A percentile compares a stretch with the other conserved stretches of the same genome.
Conservation (phyloP, 2,329 filamentous ascomycete species). For the Fragosphaeria purpurea region DNA sequence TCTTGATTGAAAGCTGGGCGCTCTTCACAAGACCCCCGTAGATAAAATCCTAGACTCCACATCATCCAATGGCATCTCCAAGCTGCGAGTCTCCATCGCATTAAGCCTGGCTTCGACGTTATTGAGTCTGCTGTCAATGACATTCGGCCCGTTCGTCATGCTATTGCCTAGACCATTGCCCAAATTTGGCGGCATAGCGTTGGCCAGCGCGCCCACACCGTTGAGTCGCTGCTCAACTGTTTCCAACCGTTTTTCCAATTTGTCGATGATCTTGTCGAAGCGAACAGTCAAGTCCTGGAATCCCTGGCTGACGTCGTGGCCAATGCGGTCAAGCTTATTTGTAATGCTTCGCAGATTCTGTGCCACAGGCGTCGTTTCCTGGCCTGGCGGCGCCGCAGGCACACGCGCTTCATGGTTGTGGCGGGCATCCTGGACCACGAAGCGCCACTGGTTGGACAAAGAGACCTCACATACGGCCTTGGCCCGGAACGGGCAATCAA, state of each 20-base stretch:
- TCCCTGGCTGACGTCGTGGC: conserved; percentile 45
- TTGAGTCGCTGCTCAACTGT: conserved; percentile 33
- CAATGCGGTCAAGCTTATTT: conserved; percentile 50
- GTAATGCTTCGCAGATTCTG: conserved; percentile 48
- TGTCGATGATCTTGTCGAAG: conserved; percentile 38
- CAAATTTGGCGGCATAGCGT: conserved; percentile 12
- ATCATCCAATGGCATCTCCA: conserved; percentile 29
- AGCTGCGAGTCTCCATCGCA: conserved; percentile 26
- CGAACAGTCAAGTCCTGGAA: conserved; percentile 40
- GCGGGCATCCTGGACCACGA: conserved; percentile 47
- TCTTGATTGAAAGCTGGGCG: too few species aligned
- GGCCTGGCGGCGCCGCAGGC: conserved; percentile 41
- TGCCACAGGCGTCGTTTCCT: conserved; percentile 47
- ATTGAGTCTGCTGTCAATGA: conserved; percentile 20
- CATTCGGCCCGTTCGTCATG: conserved; percentile 16
- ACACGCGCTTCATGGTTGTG: conserved; percentile 53
- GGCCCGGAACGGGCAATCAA: conserved; percentile 53
- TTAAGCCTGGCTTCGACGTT: conserved; percentile 27
- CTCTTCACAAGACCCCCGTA: conserved; percentile 23
- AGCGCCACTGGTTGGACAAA: conserved; percentile 54
- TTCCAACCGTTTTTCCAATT: conserved; percentile 45
- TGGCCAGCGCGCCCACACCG: conserved; percentile 7
- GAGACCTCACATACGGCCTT: conserved; percentile 56
- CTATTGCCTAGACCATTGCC: conserved; percentile 19
- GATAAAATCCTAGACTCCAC: conserved; percentile 28